Evolutionary conservation across 768 basidiomycete genomes (phyloP).

Genomic region (Termitomyces titanicus): DNA sequence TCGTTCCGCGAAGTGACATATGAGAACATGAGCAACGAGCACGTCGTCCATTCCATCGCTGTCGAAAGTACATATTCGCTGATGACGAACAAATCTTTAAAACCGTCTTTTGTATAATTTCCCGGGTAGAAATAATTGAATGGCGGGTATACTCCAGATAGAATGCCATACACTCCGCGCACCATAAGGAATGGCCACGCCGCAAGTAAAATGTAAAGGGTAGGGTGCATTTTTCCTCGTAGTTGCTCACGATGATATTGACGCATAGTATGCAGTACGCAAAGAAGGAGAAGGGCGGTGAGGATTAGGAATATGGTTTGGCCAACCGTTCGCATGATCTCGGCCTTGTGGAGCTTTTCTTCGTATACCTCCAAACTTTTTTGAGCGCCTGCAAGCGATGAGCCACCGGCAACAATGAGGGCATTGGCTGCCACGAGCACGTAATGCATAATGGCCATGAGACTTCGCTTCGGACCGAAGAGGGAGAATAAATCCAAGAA

Average conservation of each 20-base stretch:
- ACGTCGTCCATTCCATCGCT: constrained; percentile 24
- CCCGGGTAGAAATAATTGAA: constrained; percentile 24
- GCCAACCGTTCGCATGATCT: constrained; percentile 26
- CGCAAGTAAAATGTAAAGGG: constrained; percentile 23
- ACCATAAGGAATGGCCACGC: constrained; percentile 30
- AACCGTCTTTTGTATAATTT: constrained; percentile 20
- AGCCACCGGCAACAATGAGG: constrained; percentile 30
- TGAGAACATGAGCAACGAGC: constrained; percentile 18
- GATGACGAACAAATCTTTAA: constrained; percentile 19
- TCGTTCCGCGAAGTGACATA: constrained; percentile 20
- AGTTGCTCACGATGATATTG: constrained; percentile 16
- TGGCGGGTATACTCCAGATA: constrained; percentile 19
- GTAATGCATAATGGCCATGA: constrained; percentile 28
- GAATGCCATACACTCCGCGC: constrained; percentile 29
- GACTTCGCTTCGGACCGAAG: constrained; percentile 18
- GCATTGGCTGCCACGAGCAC: constrained; percentile 28
- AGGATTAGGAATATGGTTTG: constrained; percentile 30
- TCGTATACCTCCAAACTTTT: constrained; percentile 6
- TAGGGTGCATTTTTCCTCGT: constrained; percentile 21
- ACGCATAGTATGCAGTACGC: constrained; percentile 24
- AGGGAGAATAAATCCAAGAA: constrained; percentile 23
- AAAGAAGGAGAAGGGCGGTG: constrained; percentile 21
- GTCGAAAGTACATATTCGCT: constrained; percentile 25
- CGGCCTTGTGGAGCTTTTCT: constrained; percentile 19
- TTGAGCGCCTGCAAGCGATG: constrained; percentile 24